Evolutionary conservation across 805 yeast genomes (phyloP), one percentile per base, ranked within the genome.

Genomic region (Wickerhamiella sergipiensis): DNA sequence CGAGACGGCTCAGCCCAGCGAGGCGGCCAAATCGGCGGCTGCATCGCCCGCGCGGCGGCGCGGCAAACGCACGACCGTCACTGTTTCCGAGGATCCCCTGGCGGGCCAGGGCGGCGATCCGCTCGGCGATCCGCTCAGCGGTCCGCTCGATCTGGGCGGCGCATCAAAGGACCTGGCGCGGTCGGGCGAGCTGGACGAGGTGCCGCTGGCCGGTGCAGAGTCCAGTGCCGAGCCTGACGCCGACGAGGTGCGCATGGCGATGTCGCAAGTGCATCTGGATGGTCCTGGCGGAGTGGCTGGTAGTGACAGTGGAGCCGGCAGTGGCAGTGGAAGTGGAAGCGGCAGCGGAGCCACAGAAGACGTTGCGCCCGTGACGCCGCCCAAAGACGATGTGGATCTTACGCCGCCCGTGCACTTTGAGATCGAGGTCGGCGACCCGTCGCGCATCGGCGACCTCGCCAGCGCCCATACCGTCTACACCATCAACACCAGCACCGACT

Each of bases 401-500:
- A 22, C 15, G 8, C 46, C 46, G 31, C 46, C 23, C 23, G 47
- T 26, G n/a, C 18, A 13, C 17, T 49, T 49, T 23, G 46, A 76
- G 3, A 82, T 89, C 38, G 66, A 79, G 1, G 95, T 89, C 12
- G 90, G 90, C 2, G 96, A 89, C 64, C 97, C 97, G 0, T 75
- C 80, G 57, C 87, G 85, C 63, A 89, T 92, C 4, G 95, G 96
- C 2, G 98, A 92, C 56, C 67, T 89, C 45, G 80, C 97, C 0
- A 78, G 81, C 43, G 84, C 95, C 1, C 95, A 92, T 64, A 85
- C 90, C 2, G 95, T 85, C 6, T 92, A 90, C 65, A 77, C 83
- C 2, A 85, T 92, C 21, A 76, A 75, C 33, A 79, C 94, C 15
- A 74, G 67, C 47, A 75, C 85, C 8, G 70, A 72, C 47, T 74